These are phyloP conservation scores for Rutstroemia sp. DNA, from an alignment of 2,329 filamentous ascomycete genomes.

Conservation along the genomic window DNA sequence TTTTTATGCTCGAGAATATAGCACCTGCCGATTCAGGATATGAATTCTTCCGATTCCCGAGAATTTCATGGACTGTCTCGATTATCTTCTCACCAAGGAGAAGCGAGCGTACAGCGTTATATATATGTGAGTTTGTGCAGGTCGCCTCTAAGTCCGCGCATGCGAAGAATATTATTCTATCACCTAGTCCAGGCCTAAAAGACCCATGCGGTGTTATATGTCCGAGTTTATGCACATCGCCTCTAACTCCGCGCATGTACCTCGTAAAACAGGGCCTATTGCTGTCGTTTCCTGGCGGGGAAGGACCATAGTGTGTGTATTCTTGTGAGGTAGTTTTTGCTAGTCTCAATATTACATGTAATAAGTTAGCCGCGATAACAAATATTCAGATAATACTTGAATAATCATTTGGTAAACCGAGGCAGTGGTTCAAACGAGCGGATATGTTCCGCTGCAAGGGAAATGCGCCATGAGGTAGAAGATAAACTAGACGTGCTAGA, in stretches of 20 bases:
- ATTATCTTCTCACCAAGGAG: not conserved
- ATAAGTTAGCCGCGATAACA: no score
- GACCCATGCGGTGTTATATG: no score
- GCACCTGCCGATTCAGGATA: not conserved
- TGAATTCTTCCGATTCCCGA: not conserved
- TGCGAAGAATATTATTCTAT: no score
- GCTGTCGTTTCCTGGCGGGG: no score
- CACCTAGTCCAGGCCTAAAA: no score
- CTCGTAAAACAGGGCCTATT: no score
- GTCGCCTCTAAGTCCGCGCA: not conserved
- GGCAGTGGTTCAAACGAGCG: not conserved
- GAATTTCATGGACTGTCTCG: not conserved
- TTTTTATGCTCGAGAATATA: not conserved
- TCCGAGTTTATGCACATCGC: no score
- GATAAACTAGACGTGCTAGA: not conserved
- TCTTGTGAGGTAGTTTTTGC: no score
- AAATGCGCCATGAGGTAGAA: not conserved
- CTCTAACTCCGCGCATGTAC: no score
- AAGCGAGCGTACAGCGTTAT: not conserved
- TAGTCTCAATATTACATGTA: no score
- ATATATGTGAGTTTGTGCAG: not conserved
- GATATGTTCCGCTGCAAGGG: not conserved
- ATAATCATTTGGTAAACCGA: not conserved
- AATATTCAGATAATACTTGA: no score
- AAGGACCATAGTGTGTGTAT: no score